A percentile compares a stretch with the other conserved stretches of the same genome.
phyloP scores from a whole-genome alignment of 768 basidiomycete species.

The Lactarius deliciosus region DNA sequence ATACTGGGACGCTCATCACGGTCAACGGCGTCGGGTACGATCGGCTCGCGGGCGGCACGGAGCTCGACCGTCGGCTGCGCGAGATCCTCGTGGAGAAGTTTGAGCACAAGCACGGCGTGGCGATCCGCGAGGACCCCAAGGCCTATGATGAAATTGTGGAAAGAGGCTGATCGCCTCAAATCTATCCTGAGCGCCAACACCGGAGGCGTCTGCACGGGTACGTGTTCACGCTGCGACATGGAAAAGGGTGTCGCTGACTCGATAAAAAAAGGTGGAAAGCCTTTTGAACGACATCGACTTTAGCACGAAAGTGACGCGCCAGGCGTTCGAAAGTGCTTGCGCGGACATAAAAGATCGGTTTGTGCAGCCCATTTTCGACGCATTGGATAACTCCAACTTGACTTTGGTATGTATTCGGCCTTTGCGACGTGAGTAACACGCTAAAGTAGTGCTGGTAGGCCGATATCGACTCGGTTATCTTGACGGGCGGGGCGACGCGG shows the following conservation, averaged over 20 bases:
- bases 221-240: conserved; percentile 32
- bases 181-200: conserved; percentile 89
- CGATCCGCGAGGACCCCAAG: conserved; percentile 69
- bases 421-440: neutral
- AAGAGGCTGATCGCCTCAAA: conserved; percentile 91
- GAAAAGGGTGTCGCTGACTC: conserved; percentile 3
- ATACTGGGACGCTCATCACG: conserved; percentile 62
- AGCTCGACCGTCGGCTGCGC: conserved; percentile 78
- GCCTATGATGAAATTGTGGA: conserved; percentile 94
- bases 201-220: conserved; percentile 75
- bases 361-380: conserved; percentile 71
- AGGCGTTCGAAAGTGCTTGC: conserved; percentile 75
- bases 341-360: conserved; percentile 63
- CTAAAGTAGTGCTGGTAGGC: conserved; percentile 45
- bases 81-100: conserved; percentile 79
- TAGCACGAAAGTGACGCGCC: conserved; percentile 70
- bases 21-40: conserved; percentile 85
- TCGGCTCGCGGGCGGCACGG: conserved; percentile 71
- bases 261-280: conserved; percentile 70
- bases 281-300: conserved; percentile 91
- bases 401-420: conserved; percentile 50
- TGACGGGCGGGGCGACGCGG: conserved; percentile 89
- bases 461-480: conserved; percentile 83
- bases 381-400: conserved; percentile 63
- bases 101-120: conserved; percentile 64